Evolutionary conservation across 139 green algal species (phyloP), one percentile per base, ranked within the genome.

Genomic region (Spirogloea muscicola): DNA sequence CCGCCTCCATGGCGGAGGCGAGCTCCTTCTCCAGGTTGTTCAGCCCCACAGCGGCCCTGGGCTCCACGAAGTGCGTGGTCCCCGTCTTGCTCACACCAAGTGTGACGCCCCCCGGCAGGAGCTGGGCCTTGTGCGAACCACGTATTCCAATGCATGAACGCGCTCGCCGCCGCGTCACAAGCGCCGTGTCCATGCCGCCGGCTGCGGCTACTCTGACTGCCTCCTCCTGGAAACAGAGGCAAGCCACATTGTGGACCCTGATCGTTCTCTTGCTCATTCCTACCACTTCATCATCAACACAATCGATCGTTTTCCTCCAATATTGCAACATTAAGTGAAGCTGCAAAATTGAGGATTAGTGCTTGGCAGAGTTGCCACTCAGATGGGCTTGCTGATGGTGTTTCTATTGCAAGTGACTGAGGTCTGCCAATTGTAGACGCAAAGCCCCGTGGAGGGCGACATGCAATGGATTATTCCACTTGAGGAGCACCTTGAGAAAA

Each of bases 1-100:
- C 72, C 51, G 68, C 65, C n/a, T 33, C 62, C 64, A 77, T 63
- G 37, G 49, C 3, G 49, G 29, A 41, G 36, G 21, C 34, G 21
- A 80, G 72, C 63, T 80, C 72, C 33, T 27, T 57, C 49, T 80
- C 72, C 34, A 10, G 13, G 42, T 80, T 80, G 42, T 80, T 80
- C 42, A 78, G 38, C 49, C n/a, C 48, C 21, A 80, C 39, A n/a
- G 4, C 72, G 25, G 36, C 33, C 68, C 5, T 33, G n/a, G 72
- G 72, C 34, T 80, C 72, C 3, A 80, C 57, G 39, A 67, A 80
- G 7, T 69, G 42, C 29, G 72, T 80, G 42, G 48, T 36, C 13
- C 72, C 72, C 3, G 61, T 80, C 49, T 80, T 80, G 49, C 72
- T 80, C 49, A 59, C 31, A 34, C 68, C 72, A 3, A 80, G 37